Base-by-base conservation (phyloP, 1,139 yeast genomes). In the Trichomonascaceae sp. region DNA sequence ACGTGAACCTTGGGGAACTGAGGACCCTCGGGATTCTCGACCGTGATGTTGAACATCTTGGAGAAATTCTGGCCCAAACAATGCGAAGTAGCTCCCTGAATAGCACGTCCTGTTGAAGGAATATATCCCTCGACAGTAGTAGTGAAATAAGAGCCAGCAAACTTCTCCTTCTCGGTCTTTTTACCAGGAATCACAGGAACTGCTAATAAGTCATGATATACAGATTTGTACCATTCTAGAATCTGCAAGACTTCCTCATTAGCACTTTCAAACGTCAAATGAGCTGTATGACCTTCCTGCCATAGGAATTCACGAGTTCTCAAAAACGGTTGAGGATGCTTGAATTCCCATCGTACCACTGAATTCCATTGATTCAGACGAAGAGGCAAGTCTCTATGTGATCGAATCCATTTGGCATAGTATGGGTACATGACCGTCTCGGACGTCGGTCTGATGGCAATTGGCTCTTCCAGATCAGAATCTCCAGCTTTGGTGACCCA, bases 281-380 rank as follows among this genome's bases (percentile, higher is more conserved):
- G 96, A 54, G 96, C 99, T 53, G 99, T 95, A 76, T 95, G 99
- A 62, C 99, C 99, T 76, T 95, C 99, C 77, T 95, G 99, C 99
- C 99, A 95, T 72, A 95, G 80, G 76, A 95, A 95, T 75, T 95
- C 99, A 76, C 99, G 86, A 15, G 99, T 95, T 81, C 99, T 87
- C 69, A 95, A 77, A 75, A 95, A 95, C 55, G 99, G 99, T 76
- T 95, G 99, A 56, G 99, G 99, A 72, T 95, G 98, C 78, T 95
- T 95, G 78, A 95, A 95, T 75, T 95, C 99, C 99, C 99, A 95
- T 80, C 99, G 85, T 52, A 95, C 99, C 53, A 95, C 98, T 20
- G 98, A 91, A 77, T 95, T 95, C 99, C 99, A 95, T 75, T 95
- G 99, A 77, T 95, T 93, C 70, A 93, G 81, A 68, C 87, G 88